Evolutionary conservation across 1,284 basidiomycete species (phyloP), one percentile per base, ranked within the genome.

Genomic region (Retiboletus flavoniger): DNA sequence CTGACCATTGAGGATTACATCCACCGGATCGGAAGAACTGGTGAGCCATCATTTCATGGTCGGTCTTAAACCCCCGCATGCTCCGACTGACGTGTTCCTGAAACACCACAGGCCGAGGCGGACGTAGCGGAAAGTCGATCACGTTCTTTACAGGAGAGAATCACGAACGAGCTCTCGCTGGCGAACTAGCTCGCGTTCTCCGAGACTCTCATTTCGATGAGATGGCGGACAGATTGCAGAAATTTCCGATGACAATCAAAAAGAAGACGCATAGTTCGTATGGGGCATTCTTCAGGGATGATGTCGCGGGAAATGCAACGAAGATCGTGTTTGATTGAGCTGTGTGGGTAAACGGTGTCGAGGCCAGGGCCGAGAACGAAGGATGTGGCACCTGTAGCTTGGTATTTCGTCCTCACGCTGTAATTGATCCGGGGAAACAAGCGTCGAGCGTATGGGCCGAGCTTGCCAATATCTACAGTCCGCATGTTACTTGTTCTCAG

Each of bases 171-270:
- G 81, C 87, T n/a, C 79, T 97, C 17, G 95, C 96, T 0, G 96
- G 97, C 11, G 96, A 98, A 72, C 83, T 98, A 53, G 94, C 94
- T 65, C 83, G 92, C 11, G 92, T 99, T 39, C 78, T 99, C 51
- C 79, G 90, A 55, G 97, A 99, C 68, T 89, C 91, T 29, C 92
- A 91, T 21, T 94, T 87, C 61, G 81, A 87, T 58, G 85, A 87
- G 46, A 85, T 91, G 65, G 87, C 67, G 17, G 67, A 69, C 47
- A 58, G 77, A 24, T 78, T 98, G 74, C 84, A 87, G 65, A 89
- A 89, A 68, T 98, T 98, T 80, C 94, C 95, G 34, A 93, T 94
- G 80, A 91, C 94, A 47, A 95, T 98, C 76, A 97, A 97, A 79
- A 98, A 98, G 80, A 95, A 91, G 80, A 85, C 88, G 55, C 93